phyloP scores from a whole-genome alignment of 2,329 filamentous ascomycete genomes.

The Raffaelea ambrosiae region DNA sequence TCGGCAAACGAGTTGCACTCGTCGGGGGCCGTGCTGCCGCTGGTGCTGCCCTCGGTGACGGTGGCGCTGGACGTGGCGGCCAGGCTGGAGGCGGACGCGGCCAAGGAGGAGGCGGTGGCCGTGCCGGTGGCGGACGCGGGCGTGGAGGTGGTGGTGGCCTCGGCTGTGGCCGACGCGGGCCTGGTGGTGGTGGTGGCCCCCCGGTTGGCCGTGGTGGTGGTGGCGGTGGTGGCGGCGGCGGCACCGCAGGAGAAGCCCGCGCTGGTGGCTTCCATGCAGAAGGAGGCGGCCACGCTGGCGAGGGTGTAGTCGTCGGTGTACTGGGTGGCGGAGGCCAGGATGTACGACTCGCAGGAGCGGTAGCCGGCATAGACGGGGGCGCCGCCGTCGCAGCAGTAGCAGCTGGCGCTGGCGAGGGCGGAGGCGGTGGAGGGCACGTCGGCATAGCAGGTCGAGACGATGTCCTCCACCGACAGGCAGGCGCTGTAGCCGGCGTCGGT shows the following conservation, averaged over 20 bases:
- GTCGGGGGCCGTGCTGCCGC: conserved; percentile 6
- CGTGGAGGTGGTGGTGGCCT: neutral
- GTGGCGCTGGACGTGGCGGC: conserved; percentile 1
- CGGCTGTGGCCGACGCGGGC: conserved; percentile 1
- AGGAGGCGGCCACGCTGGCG: conserved; percentile 3
- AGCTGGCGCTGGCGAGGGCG: conserved; percentile 7
- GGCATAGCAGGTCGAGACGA: conserved; percentile 11
- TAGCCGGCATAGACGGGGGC: conserved; percentile 12
- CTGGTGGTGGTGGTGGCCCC: neutral
- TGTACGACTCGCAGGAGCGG: conserved; percentile 17
- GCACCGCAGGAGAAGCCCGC: conserved; percentile 8
- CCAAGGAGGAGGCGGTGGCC: neutral
- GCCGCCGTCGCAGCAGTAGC: conserved; percentile 16
- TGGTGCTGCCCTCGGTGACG: neutral
- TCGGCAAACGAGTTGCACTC: conserved; percentile 16
- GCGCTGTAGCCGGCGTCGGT: conserved; percentile 8
- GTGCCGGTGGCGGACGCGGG: neutral
- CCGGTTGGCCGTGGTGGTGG: conserved; percentile 2
- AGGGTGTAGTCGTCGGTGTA: conserved; percentile 9
- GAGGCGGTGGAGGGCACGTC: conserved; percentile 8
- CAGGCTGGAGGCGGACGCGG: neutral
- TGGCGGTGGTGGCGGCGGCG: neutral
- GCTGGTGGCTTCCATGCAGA: conserved; percentile 3
- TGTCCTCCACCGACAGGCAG: conserved; percentile 11
- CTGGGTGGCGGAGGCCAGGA: conserved; percentile 6